Evolutionary conservation across 139 green algal genomes (phyloP).

Genomic region (Pleodorina starrii): DNA sequence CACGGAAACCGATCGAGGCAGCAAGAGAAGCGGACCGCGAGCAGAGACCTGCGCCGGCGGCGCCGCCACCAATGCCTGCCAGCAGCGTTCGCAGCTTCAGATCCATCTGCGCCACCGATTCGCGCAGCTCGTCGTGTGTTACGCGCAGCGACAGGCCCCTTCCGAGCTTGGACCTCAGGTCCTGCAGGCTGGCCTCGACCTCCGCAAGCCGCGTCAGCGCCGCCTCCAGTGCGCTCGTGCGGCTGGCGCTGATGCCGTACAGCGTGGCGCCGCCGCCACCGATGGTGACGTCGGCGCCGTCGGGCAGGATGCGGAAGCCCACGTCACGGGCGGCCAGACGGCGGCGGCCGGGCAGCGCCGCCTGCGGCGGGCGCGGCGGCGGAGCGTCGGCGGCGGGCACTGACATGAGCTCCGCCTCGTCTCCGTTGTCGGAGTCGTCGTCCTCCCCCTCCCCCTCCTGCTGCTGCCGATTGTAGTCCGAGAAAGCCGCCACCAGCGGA

Average conservation of each 20-base stretch:
- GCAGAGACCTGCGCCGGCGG: not conserved
- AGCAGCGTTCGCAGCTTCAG: not conserved
- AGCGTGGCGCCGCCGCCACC: not conserved
- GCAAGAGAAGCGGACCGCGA: not conserved
- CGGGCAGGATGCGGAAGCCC: not conserved
- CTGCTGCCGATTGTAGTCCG: not conserved
- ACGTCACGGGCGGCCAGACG: not conserved
- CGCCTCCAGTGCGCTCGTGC: not conserved
- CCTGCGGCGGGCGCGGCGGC: too few species aligned
- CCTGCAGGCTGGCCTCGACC: not conserved
- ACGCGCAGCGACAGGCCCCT: slow-evolving; percentile 19
- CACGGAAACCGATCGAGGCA: not conserved
- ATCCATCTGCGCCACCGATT: slow-evolving; percentile 3
- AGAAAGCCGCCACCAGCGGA: too few species aligned
- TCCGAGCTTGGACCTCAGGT: not conserved
- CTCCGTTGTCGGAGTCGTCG: not conserved
- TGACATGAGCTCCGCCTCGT: not conserved
- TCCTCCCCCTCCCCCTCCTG: not conserved
- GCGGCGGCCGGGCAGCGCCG: too few species aligned
- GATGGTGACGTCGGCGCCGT: not conserved
- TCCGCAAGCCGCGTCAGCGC: not conserved
- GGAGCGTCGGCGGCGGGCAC: not conserved
- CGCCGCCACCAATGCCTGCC: not conserved
- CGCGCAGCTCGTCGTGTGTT: slow-evolving; percentile 33
- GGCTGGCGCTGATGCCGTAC: not conserved